Percentiles rank a stretch among this genome's conserved stretches.
Evolutionary conservation across 2,329 filamentous ascomycete genomes (phyloP).

Genomic region (Xylaria sp.): DNA sequence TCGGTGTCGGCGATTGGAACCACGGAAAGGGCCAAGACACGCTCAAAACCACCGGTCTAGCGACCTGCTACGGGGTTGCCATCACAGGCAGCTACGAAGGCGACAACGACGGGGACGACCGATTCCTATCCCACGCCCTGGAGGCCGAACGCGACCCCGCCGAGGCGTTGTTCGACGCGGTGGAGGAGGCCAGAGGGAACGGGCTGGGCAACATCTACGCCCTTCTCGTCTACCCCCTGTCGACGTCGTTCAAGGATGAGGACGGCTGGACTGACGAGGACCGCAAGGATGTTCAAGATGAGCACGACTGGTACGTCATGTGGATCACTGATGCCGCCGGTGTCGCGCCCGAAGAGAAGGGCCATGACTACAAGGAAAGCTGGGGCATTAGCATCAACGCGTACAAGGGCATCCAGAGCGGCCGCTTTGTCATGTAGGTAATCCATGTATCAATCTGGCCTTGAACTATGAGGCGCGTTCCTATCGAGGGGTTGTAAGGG

Average conservation of each 20-base stretch:
- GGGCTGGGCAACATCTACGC: not conserved
- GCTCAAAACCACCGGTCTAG: constrained; percentile 3
- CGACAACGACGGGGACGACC: not conserved
- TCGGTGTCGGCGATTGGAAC: not conserved
- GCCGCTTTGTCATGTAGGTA: not conserved
- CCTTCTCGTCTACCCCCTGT: constrained; percentile 5
- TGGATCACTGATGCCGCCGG: constrained; percentile 8
- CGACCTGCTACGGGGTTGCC: constrained; percentile 15
- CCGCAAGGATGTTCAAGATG: not conserved
- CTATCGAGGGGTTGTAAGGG: not conserved
- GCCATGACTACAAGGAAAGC: not conserved
- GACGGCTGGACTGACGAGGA: constrained; percentile 10
- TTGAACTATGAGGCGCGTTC: not conserved
- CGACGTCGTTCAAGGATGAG: not conserved
- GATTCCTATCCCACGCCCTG: constrained; percentile 1
- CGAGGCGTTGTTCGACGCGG: not conserved
- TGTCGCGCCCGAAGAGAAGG: constrained; percentile 7
- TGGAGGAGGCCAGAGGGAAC: not conserved
- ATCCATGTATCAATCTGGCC: not conserved
- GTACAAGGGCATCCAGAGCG: not conserved
- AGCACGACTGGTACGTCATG: constrained; percentile 5
- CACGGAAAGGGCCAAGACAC: not conserved
- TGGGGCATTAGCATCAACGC: constrained; percentile 3
- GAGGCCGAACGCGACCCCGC: not conserved
- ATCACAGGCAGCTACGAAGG: constrained; percentile 12